Evolutionary conservation across 169 alveolate species (phyloP).

Genomic region (Perkinsus olseni): DNA sequence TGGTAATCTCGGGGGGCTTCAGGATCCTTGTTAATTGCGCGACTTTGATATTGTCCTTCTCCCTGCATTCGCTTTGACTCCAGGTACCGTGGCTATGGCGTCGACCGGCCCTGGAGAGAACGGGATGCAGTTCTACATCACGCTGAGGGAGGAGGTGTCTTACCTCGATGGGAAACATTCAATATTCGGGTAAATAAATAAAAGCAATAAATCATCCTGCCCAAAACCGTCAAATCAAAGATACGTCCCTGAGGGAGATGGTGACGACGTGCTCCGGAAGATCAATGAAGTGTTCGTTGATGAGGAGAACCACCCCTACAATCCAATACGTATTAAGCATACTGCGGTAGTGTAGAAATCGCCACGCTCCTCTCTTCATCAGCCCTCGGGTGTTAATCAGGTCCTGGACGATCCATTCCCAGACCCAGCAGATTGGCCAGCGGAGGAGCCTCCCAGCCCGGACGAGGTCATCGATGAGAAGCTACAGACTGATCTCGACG

Average conservation of each 20-base stretch:
- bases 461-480: conserved; percentile 26
- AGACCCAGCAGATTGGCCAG: conserved; percentile 46
- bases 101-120: conserved; percentile 27
- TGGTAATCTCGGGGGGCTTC: no score
- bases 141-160: conserved; percentile 51
- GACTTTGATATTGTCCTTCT: neutral
- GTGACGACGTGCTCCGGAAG: conserved; percentile 50
- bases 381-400: neutral
- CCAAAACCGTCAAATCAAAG: neutral
- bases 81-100: conserved; percentile 36
- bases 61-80: neutral
- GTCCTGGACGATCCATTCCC: conserved; percentile 80
- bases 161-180: conserved; percentile 64
- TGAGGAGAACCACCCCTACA: conserved; percentile 61
- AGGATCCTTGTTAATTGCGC: no score
- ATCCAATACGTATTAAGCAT: conserved; percentile 74
- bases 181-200: conserved; percentile 75
- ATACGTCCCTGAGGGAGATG: neutral
- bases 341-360: conserved; percentile 39
- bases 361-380: neutral
- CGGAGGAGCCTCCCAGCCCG: conserved; percentile 13
- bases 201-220: conserved; percentile 45
- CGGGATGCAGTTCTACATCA: conserved; percentile 66
- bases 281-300: conserved; percentile 66
- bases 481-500: conserved; percentile 11